A percentile compares a stretch with the other conserved stretches of the same genome.
phyloP scores from a whole-genome alignment of 345 rosid species.

The Moringa oleifera region DNA sequence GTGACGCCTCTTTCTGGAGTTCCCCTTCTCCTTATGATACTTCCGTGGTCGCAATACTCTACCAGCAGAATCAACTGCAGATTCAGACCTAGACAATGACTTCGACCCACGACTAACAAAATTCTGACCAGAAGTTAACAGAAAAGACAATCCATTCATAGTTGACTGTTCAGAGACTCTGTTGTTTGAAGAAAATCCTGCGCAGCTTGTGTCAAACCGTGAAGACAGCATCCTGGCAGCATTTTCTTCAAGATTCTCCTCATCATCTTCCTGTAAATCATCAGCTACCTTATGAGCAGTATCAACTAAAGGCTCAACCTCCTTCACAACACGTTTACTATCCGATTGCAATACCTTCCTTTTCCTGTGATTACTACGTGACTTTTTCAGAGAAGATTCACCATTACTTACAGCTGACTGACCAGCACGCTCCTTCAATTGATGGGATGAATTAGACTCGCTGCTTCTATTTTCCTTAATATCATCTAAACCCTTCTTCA shows the following conservation, averaged over 20 bases:
- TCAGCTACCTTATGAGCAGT: conserved; percentile 20
- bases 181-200: conserved; percentile 60
- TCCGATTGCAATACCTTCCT: conserved; percentile 13
- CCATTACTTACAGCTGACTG: conserved; percentile 28
- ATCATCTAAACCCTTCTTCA: conserved; percentile 31
- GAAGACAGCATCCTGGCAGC: conserved; percentile 97
- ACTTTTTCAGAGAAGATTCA: conserved; percentile 27
- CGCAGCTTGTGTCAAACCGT: conserved; percentile 81
- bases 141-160: conserved; percentile 27
- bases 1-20: conserved; percentile 69
- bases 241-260: conserved; percentile 93
- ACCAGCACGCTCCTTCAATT: conserved; percentile 33
- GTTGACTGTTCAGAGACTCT: conserved; percentile 41
- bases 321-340: conserved; percentile 15
- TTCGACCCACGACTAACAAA: conserved; percentile 25
- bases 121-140: conserved; percentile 34
- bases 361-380: conserved; percentile 46
- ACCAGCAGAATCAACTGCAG: conserved; percentile 53
- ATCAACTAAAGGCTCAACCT: conserved; percentile 25
- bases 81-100: conserved; percentile 37
- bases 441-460: conserved; percentile 24
- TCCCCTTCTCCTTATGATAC: conserved; percentile 45
- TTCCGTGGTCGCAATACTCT: conserved; percentile 76
- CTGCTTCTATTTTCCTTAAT: conserved; percentile 26
- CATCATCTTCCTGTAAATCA: conserved; percentile 61